Evolutionary conservation across 2,329 filamentous ascomycete genomes (phyloP), one percentile per base, ranked within the genome.

Genomic region (Emmonsiellopsis sp.): DNA sequence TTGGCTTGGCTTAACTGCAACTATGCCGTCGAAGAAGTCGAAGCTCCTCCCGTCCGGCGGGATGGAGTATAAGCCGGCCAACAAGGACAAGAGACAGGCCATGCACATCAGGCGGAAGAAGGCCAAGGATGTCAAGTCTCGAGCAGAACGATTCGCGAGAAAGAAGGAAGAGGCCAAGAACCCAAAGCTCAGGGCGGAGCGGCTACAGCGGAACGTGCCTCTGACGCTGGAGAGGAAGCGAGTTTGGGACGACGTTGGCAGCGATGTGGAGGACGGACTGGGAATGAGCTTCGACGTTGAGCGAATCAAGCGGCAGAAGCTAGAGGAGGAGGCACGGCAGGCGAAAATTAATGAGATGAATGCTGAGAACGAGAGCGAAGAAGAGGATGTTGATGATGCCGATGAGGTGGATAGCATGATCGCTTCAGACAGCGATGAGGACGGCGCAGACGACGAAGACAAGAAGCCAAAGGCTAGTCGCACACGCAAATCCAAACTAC

Each of bases 151-250:
- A 58, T 86, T 90, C 67, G 81, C 81, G 48, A 79, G 89, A 56
- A 90, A 89, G 73, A 88, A 86, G 72, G 87, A 91, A 65, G 93
- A 98, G 71, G 81, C 85, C 59, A 87, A 86, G 69, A 83, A 96
- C 64, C 91, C 92, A 1, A 79, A 82, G 55, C 72, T 95, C 55
- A 83, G 83, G 61, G 82, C 82, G 57, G 81, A 86, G 59, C 82
- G 93, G 62, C 76, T 92, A 56, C 83, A 83, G 56, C 82, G 80
- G 60, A 95, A 95, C 73, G 79, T 90, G 43, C 87, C 93, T 0
- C 70, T 82, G 52, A 95, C 89, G 0, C 79, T 95, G 54, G 91
- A 96, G 63, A 82, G 84, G 63, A 95, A 95, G 76, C 83, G 93
- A 67, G 83, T 89, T 34, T 97, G 89, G 89, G 91, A 96, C 63